Conservation (phyloP, 1,284 basidiomycete species). For the Phylloboletellus chloephorus region DNA sequence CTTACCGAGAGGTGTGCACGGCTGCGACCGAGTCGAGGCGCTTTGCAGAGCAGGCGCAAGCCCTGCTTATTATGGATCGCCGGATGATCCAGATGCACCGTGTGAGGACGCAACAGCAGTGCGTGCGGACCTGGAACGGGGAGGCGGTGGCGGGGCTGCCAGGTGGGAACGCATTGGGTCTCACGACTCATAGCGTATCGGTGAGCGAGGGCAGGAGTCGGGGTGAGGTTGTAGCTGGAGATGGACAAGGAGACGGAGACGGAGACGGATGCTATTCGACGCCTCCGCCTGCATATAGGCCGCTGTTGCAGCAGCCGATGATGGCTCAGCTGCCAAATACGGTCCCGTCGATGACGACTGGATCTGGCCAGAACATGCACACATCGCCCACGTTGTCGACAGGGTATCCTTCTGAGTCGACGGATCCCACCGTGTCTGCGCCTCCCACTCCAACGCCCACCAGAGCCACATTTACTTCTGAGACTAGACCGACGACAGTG, state of each 20-base stretch:
- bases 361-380: background rate
- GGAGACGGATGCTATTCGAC: background rate
- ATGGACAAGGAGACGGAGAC: background rate
- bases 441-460: slow-evolving; percentile 14
- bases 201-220: background rate
- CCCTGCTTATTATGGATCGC: slow-evolving; percentile 18
- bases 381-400: background rate
- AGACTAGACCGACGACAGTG: background rate
- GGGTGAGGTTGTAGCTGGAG: background rate
- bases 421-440: background rate
- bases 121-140: slow-evolving; percentile 1
- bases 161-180: slow-evolving; percentile 9
- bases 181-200: slow-evolving; percentile 24
- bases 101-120: slow-evolving; percentile 9
- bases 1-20: slow-evolving; percentile 17
- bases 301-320: background rate
- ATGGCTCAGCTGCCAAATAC: background rate
- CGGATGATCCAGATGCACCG: slow-evolving; percentile 19
- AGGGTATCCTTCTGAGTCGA: background rate
- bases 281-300: slow-evolving; percentile 11
- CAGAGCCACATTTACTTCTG: slow-evolving; percentile 5
- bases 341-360: background rate
- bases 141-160: background rate
- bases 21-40: slow-evolving; percentile 22
- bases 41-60: slow-evolving; percentile 19